Conservation (phyloP, 768 basidiomycete genomes). For the Pholiota microspora region DNA sequence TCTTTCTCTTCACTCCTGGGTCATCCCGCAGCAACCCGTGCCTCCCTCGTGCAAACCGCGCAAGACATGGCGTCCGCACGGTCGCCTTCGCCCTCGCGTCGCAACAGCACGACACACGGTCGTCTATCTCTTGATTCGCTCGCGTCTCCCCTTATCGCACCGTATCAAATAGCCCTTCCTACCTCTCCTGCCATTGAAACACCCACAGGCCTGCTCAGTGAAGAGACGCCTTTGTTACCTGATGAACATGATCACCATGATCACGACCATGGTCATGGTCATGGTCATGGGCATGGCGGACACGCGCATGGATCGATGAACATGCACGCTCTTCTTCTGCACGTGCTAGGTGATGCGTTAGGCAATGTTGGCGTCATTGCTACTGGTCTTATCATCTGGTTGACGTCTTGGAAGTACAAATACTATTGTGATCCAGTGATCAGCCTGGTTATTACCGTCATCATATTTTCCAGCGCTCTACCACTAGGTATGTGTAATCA, state of each 20-base stretch:
- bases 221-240: conserved; percentile 46
- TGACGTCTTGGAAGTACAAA: conserved; percentile 79
- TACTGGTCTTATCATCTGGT: conserved; percentile 93
- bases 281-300: conserved; percentile 18
- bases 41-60: conserved; percentile 78
- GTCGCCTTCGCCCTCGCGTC: conserved; percentile 41
- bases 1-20: conserved; percentile 68
- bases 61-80: conserved; percentile 69
- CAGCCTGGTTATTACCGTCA: conserved; percentile 89
- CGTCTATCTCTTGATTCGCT: conserved; percentile 27
- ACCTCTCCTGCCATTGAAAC: conserved; percentile 4
- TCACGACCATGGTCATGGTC: conserved; percentile 20
- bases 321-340: conserved; percentile 93
- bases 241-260: conserved; percentile 16
- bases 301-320: conserved; percentile 78
- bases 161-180: background rate
- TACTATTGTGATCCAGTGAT: conserved; percentile 93
- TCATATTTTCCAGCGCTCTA: conserved; percentile 94
- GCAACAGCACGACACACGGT: conserved; percentile 19
- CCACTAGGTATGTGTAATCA: conserved; percentile 65
- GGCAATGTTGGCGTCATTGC: conserved; percentile 98
- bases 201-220: conserved; percentile 22
- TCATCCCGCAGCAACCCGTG: conserved; percentile 69
- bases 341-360: conserved; percentile 95
- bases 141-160: conserved; percentile 7